Conservation (phyloP, 495 filamentous ascomycete species). For the Penicillium fimorum region DNA sequence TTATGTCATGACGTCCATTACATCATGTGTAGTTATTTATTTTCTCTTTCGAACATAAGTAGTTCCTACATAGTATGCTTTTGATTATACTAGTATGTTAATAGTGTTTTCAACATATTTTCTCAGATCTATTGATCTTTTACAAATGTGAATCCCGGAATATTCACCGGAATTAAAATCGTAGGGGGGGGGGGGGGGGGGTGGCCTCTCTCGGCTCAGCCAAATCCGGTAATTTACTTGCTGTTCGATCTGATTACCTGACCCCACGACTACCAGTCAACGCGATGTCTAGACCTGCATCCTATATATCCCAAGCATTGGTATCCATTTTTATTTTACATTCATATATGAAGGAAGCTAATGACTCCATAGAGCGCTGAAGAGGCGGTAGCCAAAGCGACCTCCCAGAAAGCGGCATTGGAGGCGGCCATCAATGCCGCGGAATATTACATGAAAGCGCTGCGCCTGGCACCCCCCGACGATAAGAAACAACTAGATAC, state of each 20-base stretch:
- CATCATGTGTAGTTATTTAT: not conserved
- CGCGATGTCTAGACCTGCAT: conserved; percentile 32
- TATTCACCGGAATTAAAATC: not conserved
- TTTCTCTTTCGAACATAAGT: not conserved
- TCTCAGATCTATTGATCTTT: not conserved
- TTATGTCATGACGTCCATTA: conserved; percentile 8
- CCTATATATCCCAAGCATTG: conserved; percentile 29
- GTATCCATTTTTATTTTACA: conserved; percentile 8
- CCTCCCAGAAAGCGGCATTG: conserved; percentile 66
- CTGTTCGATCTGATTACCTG: conserved; percentile 11
- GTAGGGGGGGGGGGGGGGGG: not conserved
- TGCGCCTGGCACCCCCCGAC: conserved; percentile 48
- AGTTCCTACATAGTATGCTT: too few species aligned
- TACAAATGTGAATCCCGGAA: not conserved
- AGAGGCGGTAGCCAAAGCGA: conserved; percentile 50
- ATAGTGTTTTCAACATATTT: not conserved
- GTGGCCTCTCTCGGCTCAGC: conserved; percentile 4
- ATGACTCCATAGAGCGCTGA: conserved; percentile 57
- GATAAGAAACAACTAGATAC: conserved; percentile 59
- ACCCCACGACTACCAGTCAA: conserved; percentile 1
- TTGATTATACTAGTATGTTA: not conserved
- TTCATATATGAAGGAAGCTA: conserved; percentile 7
- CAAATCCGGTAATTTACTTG: conserved; percentile 10
- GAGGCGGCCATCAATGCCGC: conserved; percentile 69
- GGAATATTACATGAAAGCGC: conserved; percentile 75